Evolutionary conservation across 768 basidiomycete species (phyloP), one percentile per base, ranked within the genome.

Genomic region (Calvatia gigantea): DNA sequence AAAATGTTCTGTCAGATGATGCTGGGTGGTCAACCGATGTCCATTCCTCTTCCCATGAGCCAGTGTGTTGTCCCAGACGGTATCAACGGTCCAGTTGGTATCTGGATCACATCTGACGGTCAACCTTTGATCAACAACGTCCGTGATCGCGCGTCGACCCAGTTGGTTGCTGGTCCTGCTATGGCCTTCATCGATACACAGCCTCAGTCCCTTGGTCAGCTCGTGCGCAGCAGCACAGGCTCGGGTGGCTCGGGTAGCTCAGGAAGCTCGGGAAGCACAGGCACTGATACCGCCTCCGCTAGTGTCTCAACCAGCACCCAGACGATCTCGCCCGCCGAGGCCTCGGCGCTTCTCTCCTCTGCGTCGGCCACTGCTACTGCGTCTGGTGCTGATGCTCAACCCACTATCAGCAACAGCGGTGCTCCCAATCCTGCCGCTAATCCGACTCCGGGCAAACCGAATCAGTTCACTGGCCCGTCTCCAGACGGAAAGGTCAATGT

Each of bases 1-100:
- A 65, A 63, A 58, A 65, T 88, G 31, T 82, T 75, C 71, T 91
- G 91, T 70, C 86, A 92, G 70, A 89, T 93, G 81, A 68, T 93
- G 61, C 60, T 82, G 53, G 91, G 88, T 28, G 87, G 85, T 27
- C 49, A 70, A 15, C 67, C 83, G 47, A 67, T 68, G 64, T 72
- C 90, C 4, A 71, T 89, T 63, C 64, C 80, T 29, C 73, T 90
- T 42, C 84, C 89, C 2, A 65, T 88, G 61, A 60, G 68, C 58
- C 60, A 79, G 58, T 92, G 90, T 61, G 67, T 78, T 56, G 82
- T 92, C 11, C 92, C 91, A 33, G 32, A 58, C 0, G 81, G 80
- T 51, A 73, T 91, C 67, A 83, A 87, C 67, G 91, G 91, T 39
- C 85, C 87, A 59, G 85, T 91, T 61, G 85, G 80, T 23, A 68